phyloP scores from a whole-genome alignment of 164 flowering plant genomes.

The Chloranthus sessilifolius region DNA sequence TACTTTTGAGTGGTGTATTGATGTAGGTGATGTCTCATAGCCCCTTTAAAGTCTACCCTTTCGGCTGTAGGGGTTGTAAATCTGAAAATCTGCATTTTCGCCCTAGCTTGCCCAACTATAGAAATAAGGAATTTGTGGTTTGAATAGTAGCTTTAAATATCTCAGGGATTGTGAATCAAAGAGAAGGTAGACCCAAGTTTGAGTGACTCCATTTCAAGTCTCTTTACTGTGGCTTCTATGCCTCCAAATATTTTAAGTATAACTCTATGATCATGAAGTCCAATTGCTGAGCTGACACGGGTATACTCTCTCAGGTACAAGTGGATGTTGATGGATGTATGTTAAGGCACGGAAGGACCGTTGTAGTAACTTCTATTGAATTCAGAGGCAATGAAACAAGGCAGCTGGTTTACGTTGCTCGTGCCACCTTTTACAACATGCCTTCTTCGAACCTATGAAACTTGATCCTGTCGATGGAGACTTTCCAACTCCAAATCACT shows the following conservation, averaged over 20 bases:
- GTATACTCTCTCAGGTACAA: background rate
- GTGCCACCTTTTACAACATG: background rate
- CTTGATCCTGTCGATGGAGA: too few species aligned
- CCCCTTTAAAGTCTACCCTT: too few species aligned
- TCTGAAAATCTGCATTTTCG: too few species aligned
- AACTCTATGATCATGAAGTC: background rate
- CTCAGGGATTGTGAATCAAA: background rate
- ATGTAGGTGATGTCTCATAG: too few species aligned
- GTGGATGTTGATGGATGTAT: conserved; percentile 1
- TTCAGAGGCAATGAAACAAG: conserved; percentile 3
- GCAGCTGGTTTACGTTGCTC: background rate
- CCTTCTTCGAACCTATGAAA: too few species aligned
- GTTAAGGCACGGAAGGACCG: conserved; percentile 4
- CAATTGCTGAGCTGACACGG: background rate
- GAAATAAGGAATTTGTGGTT: background rate
- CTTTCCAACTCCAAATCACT: too few species aligned
- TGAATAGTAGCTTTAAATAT: background rate
- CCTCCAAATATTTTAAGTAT: background rate
- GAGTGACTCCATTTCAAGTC: background rate
- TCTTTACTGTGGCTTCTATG: background rate
- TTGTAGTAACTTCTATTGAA: conserved; percentile 1
- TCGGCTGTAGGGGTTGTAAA: too few species aligned
- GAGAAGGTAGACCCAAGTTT: background rate
- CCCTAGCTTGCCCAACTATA: too few species aligned
- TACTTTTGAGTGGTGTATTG: too few species aligned